Evolutionary conservation across 139 green algal species (phyloP).

Genomic region (Astrephomene gubernaculifera): DNA sequence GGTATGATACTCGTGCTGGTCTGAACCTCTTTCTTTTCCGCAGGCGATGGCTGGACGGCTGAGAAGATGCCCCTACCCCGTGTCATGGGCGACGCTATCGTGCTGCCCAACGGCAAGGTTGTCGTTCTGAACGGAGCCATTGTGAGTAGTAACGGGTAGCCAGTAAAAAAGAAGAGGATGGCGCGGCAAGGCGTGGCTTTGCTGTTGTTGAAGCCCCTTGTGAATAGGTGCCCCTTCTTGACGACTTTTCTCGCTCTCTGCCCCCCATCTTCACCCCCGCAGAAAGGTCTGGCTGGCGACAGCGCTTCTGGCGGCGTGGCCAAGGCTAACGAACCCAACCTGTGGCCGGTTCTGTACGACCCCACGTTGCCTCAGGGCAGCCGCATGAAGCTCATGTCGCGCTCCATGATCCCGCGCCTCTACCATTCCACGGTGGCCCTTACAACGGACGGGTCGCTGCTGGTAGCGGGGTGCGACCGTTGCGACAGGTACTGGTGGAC

Average conservation of each 20-base stretch:
- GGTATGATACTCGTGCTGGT: not conserved
- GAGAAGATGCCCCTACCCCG: conserved; percentile 49
- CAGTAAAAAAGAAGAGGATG: not conserved
- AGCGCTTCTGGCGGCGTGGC: conserved; percentile 3
- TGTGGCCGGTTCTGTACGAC: conserved; percentile 56
- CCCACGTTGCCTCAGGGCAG: conserved; percentile 6
- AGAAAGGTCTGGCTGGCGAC: conserved; percentile 56
- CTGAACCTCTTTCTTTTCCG: too few relatives aligned
- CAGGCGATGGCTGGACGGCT: conserved; percentile 25
- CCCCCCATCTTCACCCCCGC: not conserved
- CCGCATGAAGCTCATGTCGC: conserved; percentile 30
- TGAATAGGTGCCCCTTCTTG: too few relatives aligned
- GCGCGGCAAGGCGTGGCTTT: not conserved
- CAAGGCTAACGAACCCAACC: conserved; percentile 46
- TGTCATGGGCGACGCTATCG: conserved; percentile 44
- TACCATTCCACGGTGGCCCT: conserved; percentile 50
- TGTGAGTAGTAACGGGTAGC: too few relatives aligned
- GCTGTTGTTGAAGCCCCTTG: too few relatives aligned
- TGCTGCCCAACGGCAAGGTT: conserved; percentile 60
- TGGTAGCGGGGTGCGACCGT: conserved; percentile 54
- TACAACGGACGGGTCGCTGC: conserved; percentile 53
- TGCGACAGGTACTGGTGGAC: conserved; percentile 49
- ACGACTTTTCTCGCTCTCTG: not conserved
- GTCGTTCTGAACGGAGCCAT: conserved; percentile 47
- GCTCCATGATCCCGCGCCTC: conserved; percentile 36